A percentile compares a stretch with the other conserved stretches of the same genome.
These are phyloP conservation scores for Mycena polygramma DNA, from an alignment of 768 basidiomycete species.

Conservation along the genomic window DNA sequence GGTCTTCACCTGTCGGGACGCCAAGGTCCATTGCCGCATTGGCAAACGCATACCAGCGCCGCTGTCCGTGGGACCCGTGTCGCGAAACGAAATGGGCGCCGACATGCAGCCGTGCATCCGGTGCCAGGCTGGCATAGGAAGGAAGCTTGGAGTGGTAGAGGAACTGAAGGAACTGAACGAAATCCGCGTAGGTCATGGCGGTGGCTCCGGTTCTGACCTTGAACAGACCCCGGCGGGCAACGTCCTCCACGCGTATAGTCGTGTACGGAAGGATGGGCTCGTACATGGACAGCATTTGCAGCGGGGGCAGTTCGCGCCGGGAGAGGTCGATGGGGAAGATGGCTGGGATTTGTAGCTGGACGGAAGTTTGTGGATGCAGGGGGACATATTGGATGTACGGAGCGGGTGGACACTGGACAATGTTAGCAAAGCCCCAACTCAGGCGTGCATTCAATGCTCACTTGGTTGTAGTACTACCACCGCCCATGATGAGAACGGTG, in stretches of 20 bases:
- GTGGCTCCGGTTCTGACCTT: slow-evolving; percentile 6
- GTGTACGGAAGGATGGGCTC: slow-evolving; percentile 5
- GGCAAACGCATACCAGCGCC: slow-evolving; percentile 5
- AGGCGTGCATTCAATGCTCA: not conserved
- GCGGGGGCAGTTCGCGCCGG: not conserved
- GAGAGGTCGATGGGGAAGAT: slow-evolving; percentile 25
- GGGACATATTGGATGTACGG: slow-evolving; percentile 10
- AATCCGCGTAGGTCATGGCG: slow-evolving; percentile 10
- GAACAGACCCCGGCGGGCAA: not conserved
- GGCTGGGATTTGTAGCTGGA: not conserved
- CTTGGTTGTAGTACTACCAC: not conserved
- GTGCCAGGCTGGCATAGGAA: not conserved
- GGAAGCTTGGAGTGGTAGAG: not conserved
- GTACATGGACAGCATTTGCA: not conserved
- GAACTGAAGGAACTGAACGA: slow-evolving; percentile 23
- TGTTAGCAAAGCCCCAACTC: not conserved
- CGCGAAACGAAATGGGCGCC: slow-evolving; percentile 1
- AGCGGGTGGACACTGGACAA: slow-evolving; percentile 17
- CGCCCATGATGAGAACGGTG: not conserved
- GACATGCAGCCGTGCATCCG: not conserved
- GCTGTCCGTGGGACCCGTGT: not conserved
- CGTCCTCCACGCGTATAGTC: slow-evolving; percentile 8
- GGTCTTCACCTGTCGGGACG: slow-evolving; percentile 11
- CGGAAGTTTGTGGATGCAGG: slow-evolving; percentile 2
- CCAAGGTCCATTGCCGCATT: not conserved